Percentiles rank a stretch among this genome's conserved stretches.
phyloP scores from a whole-genome alignment of 306 rosid genomes.

The Quercus parvula region DNA sequence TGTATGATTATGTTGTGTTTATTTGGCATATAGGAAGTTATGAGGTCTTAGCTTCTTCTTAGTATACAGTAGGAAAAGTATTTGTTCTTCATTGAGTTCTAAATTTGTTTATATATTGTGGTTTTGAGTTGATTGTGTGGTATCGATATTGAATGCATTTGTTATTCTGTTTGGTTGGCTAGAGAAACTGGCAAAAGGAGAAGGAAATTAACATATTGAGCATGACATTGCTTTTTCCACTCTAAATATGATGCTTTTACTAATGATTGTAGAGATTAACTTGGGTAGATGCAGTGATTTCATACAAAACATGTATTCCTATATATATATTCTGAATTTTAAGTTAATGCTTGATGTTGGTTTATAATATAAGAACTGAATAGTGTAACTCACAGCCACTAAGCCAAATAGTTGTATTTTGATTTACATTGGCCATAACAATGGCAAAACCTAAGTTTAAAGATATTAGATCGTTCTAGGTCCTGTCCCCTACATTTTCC shows the following conservation, averaged over 20 bases:
- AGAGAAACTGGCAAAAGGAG: neutral
- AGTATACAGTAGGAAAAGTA: neutral
- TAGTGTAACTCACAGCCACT: neutral
- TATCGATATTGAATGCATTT: neutral
- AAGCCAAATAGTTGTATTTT: neutral
- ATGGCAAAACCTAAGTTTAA: neutral
- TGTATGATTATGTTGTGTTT: neutral
- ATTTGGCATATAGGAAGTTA: neutral
- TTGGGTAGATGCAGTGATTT: neutral
- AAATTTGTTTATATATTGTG: neutral
- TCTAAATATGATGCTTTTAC: neutral
- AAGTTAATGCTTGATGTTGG: neutral
- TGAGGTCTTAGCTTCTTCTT: neutral
- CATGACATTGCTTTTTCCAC: neutral
- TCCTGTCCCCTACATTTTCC: neutral
- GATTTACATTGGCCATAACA: too few species aligned
- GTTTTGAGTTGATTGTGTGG: neutral
- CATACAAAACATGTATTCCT: neutral
- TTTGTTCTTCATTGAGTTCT: neutral
- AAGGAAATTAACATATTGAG: neutral
- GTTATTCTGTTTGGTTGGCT: neutral
- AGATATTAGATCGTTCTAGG: neutral
- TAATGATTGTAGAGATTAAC: neutral
- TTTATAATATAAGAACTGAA: neutral
- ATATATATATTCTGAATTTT: neutral